Conservation (phyloP, 140 eudicot species). For the Ambrosia hybrid region DNA sequence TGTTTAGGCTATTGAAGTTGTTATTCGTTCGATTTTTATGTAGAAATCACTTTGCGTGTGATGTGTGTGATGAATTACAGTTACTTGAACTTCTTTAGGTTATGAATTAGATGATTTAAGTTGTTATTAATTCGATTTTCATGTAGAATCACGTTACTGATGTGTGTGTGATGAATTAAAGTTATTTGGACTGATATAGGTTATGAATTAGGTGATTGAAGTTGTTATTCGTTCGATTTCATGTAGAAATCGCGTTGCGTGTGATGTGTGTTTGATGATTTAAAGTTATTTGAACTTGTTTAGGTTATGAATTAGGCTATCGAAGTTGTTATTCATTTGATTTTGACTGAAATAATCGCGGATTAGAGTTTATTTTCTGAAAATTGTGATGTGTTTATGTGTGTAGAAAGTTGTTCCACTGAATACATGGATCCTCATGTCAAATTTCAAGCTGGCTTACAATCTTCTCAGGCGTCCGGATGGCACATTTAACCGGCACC, state of each 20-base stretch:
- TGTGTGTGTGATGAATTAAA: no score
- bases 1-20: background rate
- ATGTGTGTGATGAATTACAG: no score
- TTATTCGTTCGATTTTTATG: background rate
- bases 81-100: no score
- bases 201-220: background rate
- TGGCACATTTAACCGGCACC: constrained; percentile 75
- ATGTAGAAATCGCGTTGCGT: background rate
- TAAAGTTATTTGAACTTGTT: background rate
- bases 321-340: background rate
- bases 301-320: background rate
- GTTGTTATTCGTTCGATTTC: background rate
- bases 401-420: constrained; percentile 69
- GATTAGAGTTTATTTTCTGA: constrained; percentile 18
- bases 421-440: constrained; percentile 84
- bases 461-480: constrained; percentile 69
- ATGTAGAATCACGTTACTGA: no score
- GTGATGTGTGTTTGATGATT: background rate
- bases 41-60: no score
- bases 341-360: background rate
- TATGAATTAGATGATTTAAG: background rate
- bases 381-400: constrained; percentile 10
- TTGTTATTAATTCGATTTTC: background rate
- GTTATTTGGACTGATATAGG: background rate
- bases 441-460: constrained; percentile 80